A percentile compares a stretch with the other conserved stretches of the same genome.
These are phyloP conservation scores for Drosera capensis DNA, from an alignment of 148 eudicot species.

Conservation along the genomic window DNA sequence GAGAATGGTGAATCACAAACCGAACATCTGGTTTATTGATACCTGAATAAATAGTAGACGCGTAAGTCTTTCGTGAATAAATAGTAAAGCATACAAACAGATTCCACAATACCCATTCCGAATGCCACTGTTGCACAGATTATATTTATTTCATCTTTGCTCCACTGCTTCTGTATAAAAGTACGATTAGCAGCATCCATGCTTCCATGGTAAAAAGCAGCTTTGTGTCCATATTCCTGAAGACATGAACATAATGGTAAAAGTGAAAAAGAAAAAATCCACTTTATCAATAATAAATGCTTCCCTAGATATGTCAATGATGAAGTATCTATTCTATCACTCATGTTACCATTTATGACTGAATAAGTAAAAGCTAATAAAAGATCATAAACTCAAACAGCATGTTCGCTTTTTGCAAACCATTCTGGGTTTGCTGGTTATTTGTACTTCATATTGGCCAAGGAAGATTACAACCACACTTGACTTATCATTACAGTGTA, in stretches of 20 bases:
- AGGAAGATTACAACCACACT: no score
- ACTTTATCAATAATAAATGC: neutral
- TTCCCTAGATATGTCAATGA: no score
- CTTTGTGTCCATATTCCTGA: slow-evolving; percentile 78
- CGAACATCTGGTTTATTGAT: slow-evolving; percentile 97
- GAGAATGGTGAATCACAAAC: slow-evolving; percentile 95
- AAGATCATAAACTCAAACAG: no score
- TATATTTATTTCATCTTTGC: slow-evolving; percentile 87
- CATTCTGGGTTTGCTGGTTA: no score
- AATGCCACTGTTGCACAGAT: slow-evolving; percentile 99
- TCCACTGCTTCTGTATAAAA: slow-evolving; percentile 79
- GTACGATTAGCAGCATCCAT: slow-evolving; percentile 85
- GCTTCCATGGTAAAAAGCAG: slow-evolving; percentile 89
- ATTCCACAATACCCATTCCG: slow-evolving; percentile 68
- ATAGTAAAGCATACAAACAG: slow-evolving; percentile 7
- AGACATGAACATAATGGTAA: slow-evolving; percentile 4
- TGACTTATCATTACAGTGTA: no score
- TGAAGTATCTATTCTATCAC: neutral
- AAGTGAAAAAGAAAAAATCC: neutral
- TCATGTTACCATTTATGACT: neutral
- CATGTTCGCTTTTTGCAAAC: no score
- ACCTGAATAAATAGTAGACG: slow-evolving; percentile 45
- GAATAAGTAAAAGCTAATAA: neutral
- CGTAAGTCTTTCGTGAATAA: slow-evolving; percentile 6
- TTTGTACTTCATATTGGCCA: no score